Percentiles rank a stretch among this genome's conserved stretches.
These are phyloP conservation scores for Porodaedalea pini DNA, from an alignment of 1,284 basidiomycete species.

Conservation along the genomic window DNA sequence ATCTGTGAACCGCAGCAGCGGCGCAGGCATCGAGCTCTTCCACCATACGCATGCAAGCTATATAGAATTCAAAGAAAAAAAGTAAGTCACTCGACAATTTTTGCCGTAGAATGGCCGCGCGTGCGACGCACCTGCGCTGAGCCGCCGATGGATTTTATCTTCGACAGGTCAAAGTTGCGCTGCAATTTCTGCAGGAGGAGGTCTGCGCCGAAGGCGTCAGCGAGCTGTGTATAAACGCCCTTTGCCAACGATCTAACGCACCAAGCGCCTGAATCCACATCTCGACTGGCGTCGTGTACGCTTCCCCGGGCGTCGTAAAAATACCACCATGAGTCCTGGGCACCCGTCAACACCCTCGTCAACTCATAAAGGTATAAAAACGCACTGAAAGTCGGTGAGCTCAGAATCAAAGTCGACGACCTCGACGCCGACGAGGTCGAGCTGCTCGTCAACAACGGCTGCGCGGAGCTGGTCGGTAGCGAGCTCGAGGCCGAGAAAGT, in stretches of 20 bases:
- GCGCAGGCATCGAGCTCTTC: constrained; percentile 59
- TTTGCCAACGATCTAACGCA: constrained; percentile 39
- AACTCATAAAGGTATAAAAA: constrained; percentile 22
- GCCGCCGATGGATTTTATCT: constrained; percentile 71
- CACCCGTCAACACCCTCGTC: too few species aligned
- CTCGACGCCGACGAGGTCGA: constrained; percentile 76
- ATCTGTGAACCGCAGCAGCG: constrained; percentile 59
- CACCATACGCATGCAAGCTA: constrained; percentile 80
- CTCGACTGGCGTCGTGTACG: constrained; percentile 78
- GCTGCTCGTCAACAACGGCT: constrained; percentile 72
- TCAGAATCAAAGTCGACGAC: constrained; percentile 77
- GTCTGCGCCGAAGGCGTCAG: constrained; percentile 41
- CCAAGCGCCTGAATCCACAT: constrained; percentile 84
- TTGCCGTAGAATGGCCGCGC: not conserved
- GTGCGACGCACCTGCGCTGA: constrained; percentile 54
- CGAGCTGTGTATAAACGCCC: constrained; percentile 26
- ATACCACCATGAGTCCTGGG: constrained; percentile 76
- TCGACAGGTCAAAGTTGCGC: constrained; percentile 59
- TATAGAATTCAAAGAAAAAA: constrained; percentile 10
- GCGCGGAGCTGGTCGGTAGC: constrained; percentile 76
- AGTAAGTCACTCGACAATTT: not conserved
- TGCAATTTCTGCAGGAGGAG: constrained; percentile 69
- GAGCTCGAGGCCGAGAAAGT: constrained; percentile 53
- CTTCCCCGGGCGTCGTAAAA: constrained; percentile 79
- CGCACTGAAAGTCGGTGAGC: constrained; percentile 75